phyloP scores from a whole-genome alignment of 1,284 basidiomycete genomes.

The Melanopsichium pennsylvanicum region DNA sequence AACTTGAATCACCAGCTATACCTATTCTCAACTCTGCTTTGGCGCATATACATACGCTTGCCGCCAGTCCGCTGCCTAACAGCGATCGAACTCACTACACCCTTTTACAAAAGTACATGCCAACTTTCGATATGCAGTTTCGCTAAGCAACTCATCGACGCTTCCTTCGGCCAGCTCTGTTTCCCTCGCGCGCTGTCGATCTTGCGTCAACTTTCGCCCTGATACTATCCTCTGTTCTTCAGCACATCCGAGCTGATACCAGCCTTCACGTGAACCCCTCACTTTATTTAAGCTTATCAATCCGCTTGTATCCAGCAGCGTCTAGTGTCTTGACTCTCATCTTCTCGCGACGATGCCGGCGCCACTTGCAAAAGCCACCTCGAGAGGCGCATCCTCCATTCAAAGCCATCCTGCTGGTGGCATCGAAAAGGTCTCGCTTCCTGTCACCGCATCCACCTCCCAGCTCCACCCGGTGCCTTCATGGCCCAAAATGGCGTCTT shows the following conservation, averaged over 20 bases:
- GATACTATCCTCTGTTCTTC: neutral
- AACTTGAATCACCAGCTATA: too few relatives aligned
- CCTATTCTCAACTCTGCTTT: too few relatives aligned
- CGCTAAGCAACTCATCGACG: conserved; percentile 7
- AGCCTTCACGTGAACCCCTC: too few relatives aligned
- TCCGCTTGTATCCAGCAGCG: too few relatives aligned
- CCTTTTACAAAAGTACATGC: too few relatives aligned
- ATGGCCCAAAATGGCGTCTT: conserved; percentile 27
- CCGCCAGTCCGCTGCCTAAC: too few relatives aligned
- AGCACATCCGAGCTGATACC: neutral
- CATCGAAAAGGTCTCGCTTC: conserved; percentile 15
- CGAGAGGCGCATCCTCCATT: conserved; percentile 34
- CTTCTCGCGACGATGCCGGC: conserved; percentile 24
- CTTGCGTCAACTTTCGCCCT: conserved; percentile 1
- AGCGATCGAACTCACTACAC: too few relatives aligned
- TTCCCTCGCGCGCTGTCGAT: conserved; percentile 10
- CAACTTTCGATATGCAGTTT: conserved; percentile 19
- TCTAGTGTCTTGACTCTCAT: too few relatives aligned
- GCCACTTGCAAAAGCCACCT: conserved; percentile 32
- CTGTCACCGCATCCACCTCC: conserved; percentile 30
- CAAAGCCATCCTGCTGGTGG: conserved; percentile 31
- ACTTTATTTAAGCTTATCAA: too few relatives aligned
- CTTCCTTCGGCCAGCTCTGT: conserved; percentile 4
- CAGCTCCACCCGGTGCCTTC: conserved; percentile 41
- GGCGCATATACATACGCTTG: too few relatives aligned